Evolutionary conservation across 2,329 filamentous ascomycete species (phyloP).

Genomic region (Tricladium varicosporioides): DNA sequence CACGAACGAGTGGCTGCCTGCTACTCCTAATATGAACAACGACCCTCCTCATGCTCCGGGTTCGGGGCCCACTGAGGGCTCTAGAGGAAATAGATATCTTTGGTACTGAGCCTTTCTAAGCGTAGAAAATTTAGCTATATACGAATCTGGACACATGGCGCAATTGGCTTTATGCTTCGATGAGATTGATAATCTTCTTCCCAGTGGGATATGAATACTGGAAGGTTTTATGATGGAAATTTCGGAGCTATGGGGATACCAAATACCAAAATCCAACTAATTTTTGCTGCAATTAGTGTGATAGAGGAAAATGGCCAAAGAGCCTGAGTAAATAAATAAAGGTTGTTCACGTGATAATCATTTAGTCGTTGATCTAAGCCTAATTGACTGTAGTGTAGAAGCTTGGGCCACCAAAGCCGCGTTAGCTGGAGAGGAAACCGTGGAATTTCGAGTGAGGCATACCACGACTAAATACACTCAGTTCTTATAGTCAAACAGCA

Average conservation of each 20-base stretch:
- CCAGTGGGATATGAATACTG: background rate
- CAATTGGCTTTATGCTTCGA: background rate
- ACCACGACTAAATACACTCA: too few relatives aligned
- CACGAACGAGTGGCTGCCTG: too few relatives aligned
- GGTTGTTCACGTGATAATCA: too few relatives aligned
- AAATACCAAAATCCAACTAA: background rate
- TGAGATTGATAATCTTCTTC: background rate
- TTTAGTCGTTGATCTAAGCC: background rate
- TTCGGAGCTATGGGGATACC: background rate
- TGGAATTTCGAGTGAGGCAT: constrained; percentile 18
- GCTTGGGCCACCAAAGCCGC: constrained; percentile 11
- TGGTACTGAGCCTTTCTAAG: too few relatives aligned
- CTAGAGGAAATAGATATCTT: too few relatives aligned
- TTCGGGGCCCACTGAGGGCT: too few relatives aligned
- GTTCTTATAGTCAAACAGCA: too few relatives aligned
- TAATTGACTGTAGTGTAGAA: constrained; percentile 1
- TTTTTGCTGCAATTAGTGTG: background rate
- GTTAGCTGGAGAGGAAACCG: constrained; percentile 24
- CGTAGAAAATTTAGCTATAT: too few relatives aligned
- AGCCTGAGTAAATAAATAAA: too few relatives aligned
- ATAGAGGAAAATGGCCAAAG: background rate
- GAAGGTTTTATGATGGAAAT: background rate
- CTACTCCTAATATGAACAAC: too few relatives aligned
- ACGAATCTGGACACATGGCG: too few relatives aligned
- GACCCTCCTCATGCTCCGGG: too few relatives aligned